Percentiles rank a stretch among this genome's conserved stretches.
These are phyloP conservation scores for Debaryomyces castellii DNA, from an alignment of 805 yeast species.

Conservation along the genomic window DNA sequence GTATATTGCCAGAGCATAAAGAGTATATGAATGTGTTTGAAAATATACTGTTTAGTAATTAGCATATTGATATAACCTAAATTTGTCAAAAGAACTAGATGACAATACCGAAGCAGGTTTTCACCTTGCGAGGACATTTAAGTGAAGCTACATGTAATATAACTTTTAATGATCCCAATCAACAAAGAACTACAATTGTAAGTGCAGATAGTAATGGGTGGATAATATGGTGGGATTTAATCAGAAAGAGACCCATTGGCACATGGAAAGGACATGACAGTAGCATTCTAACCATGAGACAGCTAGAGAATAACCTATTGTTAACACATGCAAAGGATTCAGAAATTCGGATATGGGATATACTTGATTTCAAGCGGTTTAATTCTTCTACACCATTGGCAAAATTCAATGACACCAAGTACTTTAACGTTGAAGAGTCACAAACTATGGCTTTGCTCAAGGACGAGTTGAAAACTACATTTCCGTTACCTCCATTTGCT, in stretches of 20 bases:
- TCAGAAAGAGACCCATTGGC: constrained; percentile 52
- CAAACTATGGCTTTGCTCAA: constrained; percentile 20
- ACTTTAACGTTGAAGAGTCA: constrained; percentile 5
- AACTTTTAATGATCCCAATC: constrained; percentile 1
- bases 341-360: constrained; percentile 46
- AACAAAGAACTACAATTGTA: constrained; percentile 27
- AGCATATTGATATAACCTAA: too few species aligned
- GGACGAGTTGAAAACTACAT: constrained; percentile 8
- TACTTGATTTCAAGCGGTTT: constrained; percentile 4
- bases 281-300: constrained; percentile 47
- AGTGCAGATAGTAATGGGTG: constrained; percentile 66
- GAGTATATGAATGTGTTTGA: neutral
- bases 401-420: constrained; percentile 12
- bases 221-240: constrained; percentile 64
- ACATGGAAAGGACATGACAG: constrained; percentile 62
- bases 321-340: constrained; percentile 73
- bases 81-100: neutral
- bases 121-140: constrained; percentile 22
- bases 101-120: constrained; percentile 7
- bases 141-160: constrained; percentile 13
- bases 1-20: too few species aligned
- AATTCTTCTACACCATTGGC: constrained; percentile 1
- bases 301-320: constrained; percentile 23
- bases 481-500: constrained; percentile 27
- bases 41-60: too few species aligned